These are phyloP conservation scores for Emericellopsis terricola DNA, from an alignment of 495 filamentous ascomycete species.

Conservation along the genomic window DNA sequence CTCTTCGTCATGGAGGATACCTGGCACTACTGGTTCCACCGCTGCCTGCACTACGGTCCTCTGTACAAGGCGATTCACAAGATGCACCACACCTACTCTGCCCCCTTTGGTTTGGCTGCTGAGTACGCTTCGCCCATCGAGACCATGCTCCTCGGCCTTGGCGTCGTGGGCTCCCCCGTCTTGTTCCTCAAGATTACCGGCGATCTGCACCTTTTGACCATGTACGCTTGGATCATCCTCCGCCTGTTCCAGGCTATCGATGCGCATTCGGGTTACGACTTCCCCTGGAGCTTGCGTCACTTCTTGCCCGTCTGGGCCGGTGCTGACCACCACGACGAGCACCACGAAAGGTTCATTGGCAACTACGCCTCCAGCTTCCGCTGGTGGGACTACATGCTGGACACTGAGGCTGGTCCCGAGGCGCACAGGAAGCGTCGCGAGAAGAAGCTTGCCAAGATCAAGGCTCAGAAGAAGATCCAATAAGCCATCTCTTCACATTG, in stretches of 20 bases:
- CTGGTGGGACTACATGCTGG: constrained; percentile 93
- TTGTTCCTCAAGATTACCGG: constrained; percentile 70
- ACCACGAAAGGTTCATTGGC: constrained; percentile 94
- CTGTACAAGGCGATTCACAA: constrained; percentile 94
- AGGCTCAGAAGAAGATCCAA: constrained; percentile 40
- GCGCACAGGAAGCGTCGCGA: constrained; percentile 71
- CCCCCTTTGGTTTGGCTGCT: constrained; percentile 87
- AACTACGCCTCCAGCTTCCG: constrained; percentile 97
- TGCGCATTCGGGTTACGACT: constrained; percentile 92
- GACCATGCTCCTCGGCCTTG: constrained; percentile 91
- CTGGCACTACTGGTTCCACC: constrained; percentile 97
- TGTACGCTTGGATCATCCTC: constrained; percentile 91
- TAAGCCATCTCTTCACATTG: constrained; percentile 13
- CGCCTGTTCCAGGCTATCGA: constrained; percentile 97
- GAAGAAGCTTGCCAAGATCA: constrained; percentile 44
- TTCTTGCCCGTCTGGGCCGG: constrained; percentile 97
- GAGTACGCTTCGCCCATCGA: constrained; percentile 98
- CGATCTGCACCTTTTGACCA: constrained; percentile 84
- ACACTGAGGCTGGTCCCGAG: constrained; percentile 84
- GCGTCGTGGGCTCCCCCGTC: constrained; percentile 68
- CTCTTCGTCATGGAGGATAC: constrained; percentile 95
- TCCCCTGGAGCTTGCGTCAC: constrained; percentile 90
- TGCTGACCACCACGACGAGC: constrained; percentile 86
- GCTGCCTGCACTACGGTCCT: constrained; percentile 84
- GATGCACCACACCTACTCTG: constrained; percentile 96